These are phyloP conservation scores for Phytopythium kandeliae DNA, from an alignment of 352 stramenopile genomes.

Conservation along the genomic window DNA sequence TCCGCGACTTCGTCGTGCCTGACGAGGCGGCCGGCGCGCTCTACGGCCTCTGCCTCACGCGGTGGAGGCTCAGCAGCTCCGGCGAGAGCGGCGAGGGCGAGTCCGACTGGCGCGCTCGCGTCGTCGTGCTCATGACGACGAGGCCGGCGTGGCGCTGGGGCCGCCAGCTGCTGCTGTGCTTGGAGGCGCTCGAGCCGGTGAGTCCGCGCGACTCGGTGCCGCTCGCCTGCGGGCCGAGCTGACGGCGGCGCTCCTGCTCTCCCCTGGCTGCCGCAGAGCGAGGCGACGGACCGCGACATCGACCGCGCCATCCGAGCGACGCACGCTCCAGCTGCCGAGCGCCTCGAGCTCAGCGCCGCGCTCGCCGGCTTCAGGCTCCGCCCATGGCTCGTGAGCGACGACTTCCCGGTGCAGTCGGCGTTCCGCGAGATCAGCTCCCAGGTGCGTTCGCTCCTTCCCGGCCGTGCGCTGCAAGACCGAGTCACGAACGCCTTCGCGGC, in stretches of 20 bases:
- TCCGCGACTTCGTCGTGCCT: conserved; percentile 45
- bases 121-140: conserved; percentile 14
- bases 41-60: conserved; percentile 33
- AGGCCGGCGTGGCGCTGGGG: conserved; percentile 17
- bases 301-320: background rate
- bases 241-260: background rate
- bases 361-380: conserved; percentile 35
- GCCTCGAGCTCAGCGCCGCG: conserved; percentile 16
- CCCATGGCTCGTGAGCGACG: conserved; percentile 1
- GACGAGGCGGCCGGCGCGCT: conserved; percentile 3
- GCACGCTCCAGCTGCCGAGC: background rate
- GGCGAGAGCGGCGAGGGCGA: background rate
- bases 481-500: background rate
- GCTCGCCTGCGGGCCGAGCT: background rate
- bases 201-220: background rate
- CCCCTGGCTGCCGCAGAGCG: background rate
- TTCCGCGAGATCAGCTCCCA: conserved; percentile 57
- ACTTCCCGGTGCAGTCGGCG: conserved; percentile 25
- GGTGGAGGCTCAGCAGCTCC: conserved; percentile 10
- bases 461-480: background rate
- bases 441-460: conserved; percentile 10
- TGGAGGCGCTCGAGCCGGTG: conserved; percentile 17
- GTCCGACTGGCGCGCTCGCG: conserved; percentile 5
- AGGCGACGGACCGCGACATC: background rate
- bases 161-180: conserved; percentile 19